Percentiles rank a stretch among this genome's conserved stretches.
Conservation (phyloP, 2,329 filamentous ascomycete genomes). For the Cytospora schulzeri region DNA sequence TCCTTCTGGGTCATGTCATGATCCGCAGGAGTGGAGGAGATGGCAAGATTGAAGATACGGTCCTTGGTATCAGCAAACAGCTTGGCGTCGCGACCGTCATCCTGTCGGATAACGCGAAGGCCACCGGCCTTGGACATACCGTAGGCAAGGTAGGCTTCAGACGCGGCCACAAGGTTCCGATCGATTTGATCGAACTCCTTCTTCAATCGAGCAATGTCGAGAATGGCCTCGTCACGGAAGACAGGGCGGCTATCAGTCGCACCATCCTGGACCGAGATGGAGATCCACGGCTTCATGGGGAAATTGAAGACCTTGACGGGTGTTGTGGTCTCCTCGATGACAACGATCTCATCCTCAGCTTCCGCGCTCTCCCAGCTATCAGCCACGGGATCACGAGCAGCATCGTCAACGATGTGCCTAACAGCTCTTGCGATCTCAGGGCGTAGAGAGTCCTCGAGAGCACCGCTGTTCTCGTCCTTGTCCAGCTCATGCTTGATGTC, state of each 20-base stretch:
- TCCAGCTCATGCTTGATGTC: slow-evolving; percentile 57
- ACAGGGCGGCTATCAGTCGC: slow-evolving; percentile 58
- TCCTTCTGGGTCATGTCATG: slow-evolving; percentile 65
- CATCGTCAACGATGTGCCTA: slow-evolving; percentile 55
- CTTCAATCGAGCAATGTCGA: slow-evolving; percentile 92
- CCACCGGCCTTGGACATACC: slow-evolving; percentile 92
- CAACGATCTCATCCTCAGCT: slow-evolving; percentile 65
- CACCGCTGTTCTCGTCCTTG: slow-evolving; percentile 53
- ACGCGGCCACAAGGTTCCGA: slow-evolving; percentile 86
- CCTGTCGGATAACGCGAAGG: slow-evolving; percentile 89
- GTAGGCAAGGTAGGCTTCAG: slow-evolving; percentile 89
- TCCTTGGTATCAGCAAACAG: slow-evolving; percentile 90
- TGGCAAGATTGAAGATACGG: slow-evolving; percentile 89
- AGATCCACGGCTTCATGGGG: slow-evolving; percentile 94
- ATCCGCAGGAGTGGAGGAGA: slow-evolving; percentile 69
- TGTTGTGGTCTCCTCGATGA: slow-evolving; percentile 64
- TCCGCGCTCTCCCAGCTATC: slow-evolving; percentile 93
- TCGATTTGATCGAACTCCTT: slow-evolving; percentile 98
- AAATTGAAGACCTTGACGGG: slow-evolving; percentile 89
- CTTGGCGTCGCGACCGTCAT: slow-evolving; percentile 88
- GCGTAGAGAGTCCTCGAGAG: slow-evolving; percentile 55
- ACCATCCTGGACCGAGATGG: slow-evolving; percentile 72
- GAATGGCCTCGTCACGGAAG: slow-evolving; percentile 78
- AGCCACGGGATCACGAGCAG: slow-evolving; percentile 64
- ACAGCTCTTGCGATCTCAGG: slow-evolving; percentile 55